These are phyloP conservation scores for Solanum dulcamara DNA, from an alignment of 257 asterid species.

Conservation along the genomic window DNA sequence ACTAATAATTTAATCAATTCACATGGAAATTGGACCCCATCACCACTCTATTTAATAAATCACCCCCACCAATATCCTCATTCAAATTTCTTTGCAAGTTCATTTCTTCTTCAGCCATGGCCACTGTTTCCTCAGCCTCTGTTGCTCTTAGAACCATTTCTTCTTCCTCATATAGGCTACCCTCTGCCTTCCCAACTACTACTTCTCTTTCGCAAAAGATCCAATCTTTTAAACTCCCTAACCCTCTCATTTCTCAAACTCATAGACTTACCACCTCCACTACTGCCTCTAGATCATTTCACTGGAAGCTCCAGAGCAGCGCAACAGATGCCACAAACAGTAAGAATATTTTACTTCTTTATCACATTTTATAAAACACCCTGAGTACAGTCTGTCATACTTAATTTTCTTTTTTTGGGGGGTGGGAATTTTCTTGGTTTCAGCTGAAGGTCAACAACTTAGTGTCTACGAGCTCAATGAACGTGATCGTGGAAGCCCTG, in stretches of 20 bases:
- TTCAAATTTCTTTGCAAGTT: neutral
- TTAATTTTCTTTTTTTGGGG: neutral
- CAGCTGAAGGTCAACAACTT: slow-evolving; percentile 67
- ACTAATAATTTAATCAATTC: neutral
- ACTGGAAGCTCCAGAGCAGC: slow-evolving; percentile 36
- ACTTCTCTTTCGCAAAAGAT: slow-evolving; percentile 13
- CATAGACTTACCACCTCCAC: slow-evolving; percentile 16
- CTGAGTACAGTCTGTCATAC: neutral
- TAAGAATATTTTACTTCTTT: slow-evolving; percentile 1
- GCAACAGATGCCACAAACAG: slow-evolving; percentile 32
- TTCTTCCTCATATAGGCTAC: slow-evolving; percentile 24
- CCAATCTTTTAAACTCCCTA: slow-evolving; percentile 15
- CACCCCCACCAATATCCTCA: neutral
- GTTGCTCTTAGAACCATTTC: slow-evolving; percentile 30
- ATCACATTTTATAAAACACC: neutral
- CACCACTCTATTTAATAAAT: neutral
- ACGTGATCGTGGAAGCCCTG: slow-evolving; percentile 97
- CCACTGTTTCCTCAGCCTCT: slow-evolving; percentile 41
- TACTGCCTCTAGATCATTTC: slow-evolving; percentile 21
- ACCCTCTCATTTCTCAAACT: slow-evolving; percentile 26
- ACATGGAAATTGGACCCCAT: neutral
- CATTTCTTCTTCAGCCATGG: slow-evolving; percentile 24
- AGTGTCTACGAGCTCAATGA: slow-evolving; percentile 82
- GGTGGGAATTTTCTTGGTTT: neutral
- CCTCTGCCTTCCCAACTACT: slow-evolving; percentile 12